Conservation (phyloP, 768 basidiomycete genomes). For the Rhodotorula paludigena region DNA sequence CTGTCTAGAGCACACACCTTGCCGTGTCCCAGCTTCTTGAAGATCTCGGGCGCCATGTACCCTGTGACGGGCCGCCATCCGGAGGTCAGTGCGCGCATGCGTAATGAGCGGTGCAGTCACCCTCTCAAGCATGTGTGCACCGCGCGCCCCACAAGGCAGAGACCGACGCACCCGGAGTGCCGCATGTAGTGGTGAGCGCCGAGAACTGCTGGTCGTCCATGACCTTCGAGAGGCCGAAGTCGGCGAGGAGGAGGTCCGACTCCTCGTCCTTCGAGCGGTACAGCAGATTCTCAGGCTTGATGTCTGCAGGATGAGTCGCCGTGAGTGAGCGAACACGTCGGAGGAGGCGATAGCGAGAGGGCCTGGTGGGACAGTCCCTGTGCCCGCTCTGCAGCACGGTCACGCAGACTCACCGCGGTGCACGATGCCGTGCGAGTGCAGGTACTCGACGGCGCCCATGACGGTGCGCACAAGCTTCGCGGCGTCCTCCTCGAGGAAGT, state of each 20-base stretch:
- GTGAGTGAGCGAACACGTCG: background rate
- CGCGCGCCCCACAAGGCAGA: background rate
- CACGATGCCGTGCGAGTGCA: conserved; percentile 86
- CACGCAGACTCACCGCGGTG: conserved; percentile 55
- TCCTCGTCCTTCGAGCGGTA: conserved; percentile 85
- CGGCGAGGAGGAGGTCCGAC: conserved; percentile 92
- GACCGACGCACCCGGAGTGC: conserved; percentile 55
- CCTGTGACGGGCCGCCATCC: background rate
- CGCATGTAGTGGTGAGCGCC: conserved; percentile 88
- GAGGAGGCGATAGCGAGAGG: background rate
- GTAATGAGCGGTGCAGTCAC: background rate
- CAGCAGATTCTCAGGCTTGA: conserved; percentile 96
- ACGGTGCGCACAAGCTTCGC: conserved; percentile 81
- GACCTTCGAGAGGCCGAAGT: conserved; percentile 80
- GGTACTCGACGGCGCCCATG: conserved; percentile 78
- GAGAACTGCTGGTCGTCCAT: conserved; percentile 86
- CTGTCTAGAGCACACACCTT: conserved; percentile 53
- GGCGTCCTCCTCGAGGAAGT: conserved; percentile 90
- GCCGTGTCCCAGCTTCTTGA: conserved; percentile 66
- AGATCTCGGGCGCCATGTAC: conserved; percentile 56
- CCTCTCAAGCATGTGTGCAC: too few relatives aligned
- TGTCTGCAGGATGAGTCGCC: conserved; percentile 54
- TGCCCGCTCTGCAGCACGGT: too few relatives aligned
- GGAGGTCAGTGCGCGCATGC: background rate
- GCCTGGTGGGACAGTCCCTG: too few relatives aligned